phyloP scores from a whole-genome alignment of 805 yeast genomes.

The Yarrowia sp. region DNA sequence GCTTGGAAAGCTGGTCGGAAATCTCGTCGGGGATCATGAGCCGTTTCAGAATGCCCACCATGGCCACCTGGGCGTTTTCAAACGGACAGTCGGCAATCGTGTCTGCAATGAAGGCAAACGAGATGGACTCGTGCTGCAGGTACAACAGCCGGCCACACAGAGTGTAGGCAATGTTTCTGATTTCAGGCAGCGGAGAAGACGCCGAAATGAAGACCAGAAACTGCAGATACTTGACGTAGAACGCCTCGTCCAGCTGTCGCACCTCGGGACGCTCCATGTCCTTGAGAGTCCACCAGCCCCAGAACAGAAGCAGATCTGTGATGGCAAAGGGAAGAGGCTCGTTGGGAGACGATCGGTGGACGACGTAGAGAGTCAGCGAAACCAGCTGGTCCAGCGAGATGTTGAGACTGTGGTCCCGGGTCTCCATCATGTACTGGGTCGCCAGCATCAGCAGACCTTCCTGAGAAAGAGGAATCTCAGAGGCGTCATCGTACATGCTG shows the following conservation, averaged over 20 bases:
- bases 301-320: constrained; percentile 50
- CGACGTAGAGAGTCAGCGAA: constrained; percentile 7
- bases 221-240: constrained; percentile 54
- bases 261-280: constrained; percentile 45
- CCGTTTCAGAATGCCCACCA: constrained; percentile 68
- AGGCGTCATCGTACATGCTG: constrained; percentile 16
- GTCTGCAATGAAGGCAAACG: constrained; percentile 69
- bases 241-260: constrained; percentile 49
- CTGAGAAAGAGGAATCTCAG: constrained; percentile 44
- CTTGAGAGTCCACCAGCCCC: constrained; percentile 49
- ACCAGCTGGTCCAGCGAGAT: constrained; percentile 23
- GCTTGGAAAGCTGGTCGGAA: constrained; percentile 23
- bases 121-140: constrained; percentile 59
- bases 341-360: constrained; percentile 40
- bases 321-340: constrained; percentile 47
- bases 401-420: constrained; percentile 40
- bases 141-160: constrained; percentile 69
- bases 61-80: constrained; percentile 63
- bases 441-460: constrained; percentile 49
- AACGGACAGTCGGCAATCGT: constrained; percentile 71
- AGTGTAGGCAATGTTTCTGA: constrained; percentile 59
- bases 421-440: constrained; percentile 48
- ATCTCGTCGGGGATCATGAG: constrained; percentile 35
- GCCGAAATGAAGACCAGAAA: constrained; percentile 53
- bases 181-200: constrained; percentile 51